These are phyloP conservation scores for Suillus sp. DNA, from an alignment of 768 basidiomycete genomes.

Conservation along the genomic window DNA sequence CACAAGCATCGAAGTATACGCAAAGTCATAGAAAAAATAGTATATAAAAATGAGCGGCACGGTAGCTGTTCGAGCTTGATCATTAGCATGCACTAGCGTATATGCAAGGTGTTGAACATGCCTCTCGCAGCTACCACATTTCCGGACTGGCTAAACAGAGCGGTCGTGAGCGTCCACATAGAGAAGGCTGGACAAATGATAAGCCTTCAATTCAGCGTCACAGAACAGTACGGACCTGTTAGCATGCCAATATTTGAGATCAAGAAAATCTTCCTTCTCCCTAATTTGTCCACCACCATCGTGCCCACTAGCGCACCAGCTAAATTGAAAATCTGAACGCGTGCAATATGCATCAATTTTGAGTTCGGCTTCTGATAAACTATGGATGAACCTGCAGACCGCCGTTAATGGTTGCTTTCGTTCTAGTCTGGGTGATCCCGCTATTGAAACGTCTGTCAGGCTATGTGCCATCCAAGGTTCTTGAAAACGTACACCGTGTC, in stretches of 20 bases:
- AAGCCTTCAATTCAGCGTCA: not conserved
- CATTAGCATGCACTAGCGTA: not conserved
- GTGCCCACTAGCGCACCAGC: constrained; percentile 60
- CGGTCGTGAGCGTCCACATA: constrained; percentile 57
- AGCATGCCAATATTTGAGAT: constrained; percentile 64
- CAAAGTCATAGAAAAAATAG: constrained; percentile 58
- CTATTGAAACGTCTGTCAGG: not conserved
- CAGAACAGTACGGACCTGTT: constrained; percentile 40
- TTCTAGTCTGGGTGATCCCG: constrained; percentile 54
- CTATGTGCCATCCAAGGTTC: not conserved
- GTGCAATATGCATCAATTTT: not conserved
- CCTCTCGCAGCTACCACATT: constrained; percentile 35
- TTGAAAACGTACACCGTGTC: constrained; percentile 43
- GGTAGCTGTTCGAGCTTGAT: constrained; percentile 44
- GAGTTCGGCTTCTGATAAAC: not conserved
- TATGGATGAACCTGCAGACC: constrained; percentile 48
- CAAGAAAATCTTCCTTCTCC: constrained; percentile 70
- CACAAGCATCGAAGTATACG: constrained; percentile 76
- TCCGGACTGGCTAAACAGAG: constrained; percentile 36
- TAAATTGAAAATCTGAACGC: constrained; percentile 60
- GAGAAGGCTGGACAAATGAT: constrained; percentile 45
- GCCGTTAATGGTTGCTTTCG: constrained; percentile 65
- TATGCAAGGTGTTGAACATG: not conserved
- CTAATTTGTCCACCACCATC: constrained; percentile 65
- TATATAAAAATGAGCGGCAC: constrained; percentile 68